Conservation (phyloP, 192 early-diverging fungal genomes). For the Obelidium mucronatum region DNA sequence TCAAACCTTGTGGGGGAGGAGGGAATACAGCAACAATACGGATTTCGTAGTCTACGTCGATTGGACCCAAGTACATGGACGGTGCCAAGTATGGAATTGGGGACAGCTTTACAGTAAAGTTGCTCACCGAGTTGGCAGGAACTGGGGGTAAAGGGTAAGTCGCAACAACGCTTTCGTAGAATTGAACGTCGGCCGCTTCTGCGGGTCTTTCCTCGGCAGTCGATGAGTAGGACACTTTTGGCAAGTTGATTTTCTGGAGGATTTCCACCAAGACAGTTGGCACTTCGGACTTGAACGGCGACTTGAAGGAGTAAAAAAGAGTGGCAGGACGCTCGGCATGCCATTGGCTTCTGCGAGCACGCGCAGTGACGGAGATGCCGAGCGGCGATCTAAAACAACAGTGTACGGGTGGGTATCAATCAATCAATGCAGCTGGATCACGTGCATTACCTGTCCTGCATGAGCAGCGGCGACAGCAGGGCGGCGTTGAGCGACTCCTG, state of each 20-base stretch:
- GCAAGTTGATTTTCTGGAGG: slow-evolving; percentile 18
- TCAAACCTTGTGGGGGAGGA: slow-evolving; percentile 10
- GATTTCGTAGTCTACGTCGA: slow-evolving; percentile 34
- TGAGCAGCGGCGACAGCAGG: slow-evolving; percentile 7
- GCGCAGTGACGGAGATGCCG: slow-evolving; percentile 24
- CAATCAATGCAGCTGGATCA: not conserved
- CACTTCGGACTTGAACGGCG: slow-evolving; percentile 30
- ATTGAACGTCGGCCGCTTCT: not conserved
- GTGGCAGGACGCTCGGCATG: slow-evolving; percentile 27
- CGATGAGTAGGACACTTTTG: slow-evolving; percentile 4
- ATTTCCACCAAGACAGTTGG: slow-evolving; percentile 34
- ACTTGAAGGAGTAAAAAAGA: slow-evolving; percentile 33
- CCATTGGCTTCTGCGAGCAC: slow-evolving; percentile 29
- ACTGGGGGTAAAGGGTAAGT: slow-evolving; percentile 22
- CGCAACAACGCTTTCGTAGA: slow-evolving; percentile 7
- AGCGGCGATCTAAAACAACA: slow-evolving; percentile 17
- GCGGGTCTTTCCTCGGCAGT: not conserved
- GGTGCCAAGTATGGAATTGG: slow-evolving; percentile 31
- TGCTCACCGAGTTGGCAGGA: slow-evolving; percentile 20
- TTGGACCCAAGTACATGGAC: slow-evolving; percentile 30
- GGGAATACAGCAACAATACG: slow-evolving; percentile 32
- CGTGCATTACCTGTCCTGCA: slow-evolving; percentile 15
- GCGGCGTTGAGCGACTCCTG: not conserved
- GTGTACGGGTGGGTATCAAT: not conserved
- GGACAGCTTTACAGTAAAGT: slow-evolving; percentile 16